Evolutionary conservation across 2,329 filamentous ascomycete species (phyloP), one percentile per base, ranked within the genome.

Genomic region (Aspergillus sp.): DNA sequence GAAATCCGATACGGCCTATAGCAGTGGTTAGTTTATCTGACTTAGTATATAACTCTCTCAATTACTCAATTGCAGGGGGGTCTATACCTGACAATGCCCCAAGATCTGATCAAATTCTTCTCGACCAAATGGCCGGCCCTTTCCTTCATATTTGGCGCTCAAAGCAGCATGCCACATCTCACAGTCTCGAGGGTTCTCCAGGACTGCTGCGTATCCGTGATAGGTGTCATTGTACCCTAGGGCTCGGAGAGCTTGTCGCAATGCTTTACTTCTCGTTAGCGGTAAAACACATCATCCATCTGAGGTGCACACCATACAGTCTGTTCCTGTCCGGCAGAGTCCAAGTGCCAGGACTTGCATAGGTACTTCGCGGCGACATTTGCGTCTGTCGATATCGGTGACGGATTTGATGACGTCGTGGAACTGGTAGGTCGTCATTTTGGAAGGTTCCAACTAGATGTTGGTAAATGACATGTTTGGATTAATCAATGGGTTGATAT

Each of bases 171-270:
- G 32, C 57, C 61, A 64, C 2, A 41, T 25, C 6, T 53, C 45
- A 59, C 59, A 65, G 10, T 58, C 50, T 30, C 47, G 61, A 1
- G 57, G 59, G 2, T 17, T 58, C 5, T 19, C 30, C n/a, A 55
- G 21, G 23, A 45, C 51, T 30, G 55, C 61, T 12, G 68, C 62
- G 50, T 66, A 65, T 6, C 64, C 67, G 61, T 71, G 67, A 59
- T 70, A 68, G 36, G 63, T 62, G 54, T 70, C 61, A 25, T 69
- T 57, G 61, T 67, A 69, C 23, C 70, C 70, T 1, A 73, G 65
- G 13, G 65, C 61, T 13, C 66, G 58, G 2, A 74, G 66, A 2
- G 72, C 70, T 17, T 63, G 55, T 6, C 63, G 62, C 2, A 74
- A 65, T 4, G 67, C 69, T 21, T 67, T 64, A 7, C 0, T 13